Conservation (phyloP, 2,329 filamentous ascomycete genomes). For the Xylaria sp. region DNA sequence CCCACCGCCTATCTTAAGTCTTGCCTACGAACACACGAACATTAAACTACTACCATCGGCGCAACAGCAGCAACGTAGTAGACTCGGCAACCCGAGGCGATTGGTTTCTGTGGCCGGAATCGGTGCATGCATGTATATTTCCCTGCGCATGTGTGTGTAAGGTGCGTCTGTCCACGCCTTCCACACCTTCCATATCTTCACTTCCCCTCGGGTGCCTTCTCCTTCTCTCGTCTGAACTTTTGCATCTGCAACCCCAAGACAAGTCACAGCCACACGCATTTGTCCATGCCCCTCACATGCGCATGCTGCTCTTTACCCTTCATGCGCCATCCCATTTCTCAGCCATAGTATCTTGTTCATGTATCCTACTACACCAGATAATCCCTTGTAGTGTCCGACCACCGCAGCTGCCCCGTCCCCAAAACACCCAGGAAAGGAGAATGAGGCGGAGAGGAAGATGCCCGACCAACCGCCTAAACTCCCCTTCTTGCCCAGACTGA, state of each 20-base stretch:
- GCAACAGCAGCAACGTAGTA: neutral
- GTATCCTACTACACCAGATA: neutral
- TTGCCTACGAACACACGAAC: neutral
- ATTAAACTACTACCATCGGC: slow-evolving; percentile 3
- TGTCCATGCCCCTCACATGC: neutral
- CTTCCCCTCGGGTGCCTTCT: slow-evolving; percentile 3
- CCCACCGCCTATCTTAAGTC: neutral
- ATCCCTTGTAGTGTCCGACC: neutral
- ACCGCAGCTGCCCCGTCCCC: slow-evolving; percentile 2
- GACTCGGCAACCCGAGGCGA: neutral
- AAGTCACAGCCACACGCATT: neutral
- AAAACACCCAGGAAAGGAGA: neutral
- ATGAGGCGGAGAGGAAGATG: slow-evolving; percentile 29
- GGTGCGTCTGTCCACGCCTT: slow-evolving; percentile 16
- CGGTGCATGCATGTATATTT: neutral
- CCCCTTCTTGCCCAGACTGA: slow-evolving; percentile 41
- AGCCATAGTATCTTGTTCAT: neutral
- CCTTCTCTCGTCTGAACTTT: slow-evolving; percentile 20
- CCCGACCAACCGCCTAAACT: slow-evolving; percentile 31
- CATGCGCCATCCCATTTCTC: neutral
- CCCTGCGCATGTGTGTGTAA: slow-evolving; percentile 9
- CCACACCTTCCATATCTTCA: neutral
- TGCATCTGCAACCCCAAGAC: neutral
- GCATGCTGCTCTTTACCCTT: neutral
- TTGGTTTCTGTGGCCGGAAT: neutral